A percentile compares a stretch with the other conserved stretches of the same genome.
phyloP scores from a whole-genome alignment of 2,329 filamentous ascomycete genomes.

The Orbilia blumenaviensis region DNA sequence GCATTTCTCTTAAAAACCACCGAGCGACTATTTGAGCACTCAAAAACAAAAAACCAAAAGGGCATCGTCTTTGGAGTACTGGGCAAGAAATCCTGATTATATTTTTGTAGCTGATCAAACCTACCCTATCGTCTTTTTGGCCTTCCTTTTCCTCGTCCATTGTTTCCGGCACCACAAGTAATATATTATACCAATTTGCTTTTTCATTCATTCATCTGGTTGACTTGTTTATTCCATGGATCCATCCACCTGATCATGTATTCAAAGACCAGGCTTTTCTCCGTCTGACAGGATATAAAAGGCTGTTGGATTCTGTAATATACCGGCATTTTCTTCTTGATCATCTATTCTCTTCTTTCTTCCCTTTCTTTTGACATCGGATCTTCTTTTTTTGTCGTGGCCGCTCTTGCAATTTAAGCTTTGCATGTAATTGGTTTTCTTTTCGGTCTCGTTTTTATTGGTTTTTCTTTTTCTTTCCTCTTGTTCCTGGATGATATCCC shows the following conservation, averaged over 20 bases:
- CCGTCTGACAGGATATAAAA: conserved; percentile 13
- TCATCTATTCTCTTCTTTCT: background rate
- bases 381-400: background rate
- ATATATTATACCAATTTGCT: conserved; percentile 56
- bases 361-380: background rate
- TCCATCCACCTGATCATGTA: conserved; percentile 35
- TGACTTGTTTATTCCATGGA: conserved; percentile 8
- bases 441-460: no score
- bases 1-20: conserved; percentile 16
- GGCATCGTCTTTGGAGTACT: conserved; percentile 52
- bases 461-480: background rate
- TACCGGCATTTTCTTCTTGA: conserved; percentile 18
- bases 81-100: conserved; percentile 48
- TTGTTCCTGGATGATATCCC: conserved; percentile 16
- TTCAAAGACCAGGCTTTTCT: conserved; percentile 10
- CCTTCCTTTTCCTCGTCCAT: conserved; percentile 31
- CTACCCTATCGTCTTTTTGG: conserved; percentile 26
- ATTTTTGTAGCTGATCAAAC: conserved; percentile 24
- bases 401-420: background rate
- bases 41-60: conserved; percentile 41
- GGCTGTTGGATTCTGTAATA: conserved; percentile 53
- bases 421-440: background rate
- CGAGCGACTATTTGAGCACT: conserved; percentile 18
- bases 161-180: conserved; percentile 37
- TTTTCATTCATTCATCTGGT: conserved; percentile 5